These are phyloP conservation scores for Pichia insulana DNA, from an alignment of 805 yeast genomes.

Conservation along the genomic window DNA sequence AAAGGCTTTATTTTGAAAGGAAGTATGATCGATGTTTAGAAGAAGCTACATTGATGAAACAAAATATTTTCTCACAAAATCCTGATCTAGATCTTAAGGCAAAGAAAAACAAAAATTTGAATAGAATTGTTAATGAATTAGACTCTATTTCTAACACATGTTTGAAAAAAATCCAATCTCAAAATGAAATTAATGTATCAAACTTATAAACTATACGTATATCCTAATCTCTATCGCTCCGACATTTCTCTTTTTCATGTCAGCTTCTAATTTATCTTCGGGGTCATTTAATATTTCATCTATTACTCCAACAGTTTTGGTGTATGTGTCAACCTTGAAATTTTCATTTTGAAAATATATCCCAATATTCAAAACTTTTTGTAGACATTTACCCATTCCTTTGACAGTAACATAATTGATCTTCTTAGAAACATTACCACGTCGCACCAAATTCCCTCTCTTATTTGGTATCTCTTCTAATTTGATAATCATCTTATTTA, in stretches of 20 bases:
- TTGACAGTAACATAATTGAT: constrained; percentile 41
- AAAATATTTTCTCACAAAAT: constrained; percentile 20
- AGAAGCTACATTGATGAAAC: constrained; percentile 30
- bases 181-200: constrained; percentile 5
- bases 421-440: constrained; percentile 10
- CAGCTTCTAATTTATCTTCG: constrained; percentile 19
- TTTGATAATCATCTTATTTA: constrained; percentile 38
- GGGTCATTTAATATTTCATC: constrained; percentile 46
- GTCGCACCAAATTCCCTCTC: constrained; percentile 25
- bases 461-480: constrained; percentile 33
- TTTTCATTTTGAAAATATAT: constrained; percentile 46
- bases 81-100: constrained; percentile 20
- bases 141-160: constrained; percentile 36
- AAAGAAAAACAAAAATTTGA: constrained; percentile 34
- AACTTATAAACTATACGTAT: constrained; percentile 13
- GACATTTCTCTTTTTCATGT: constrained; percentile 36
- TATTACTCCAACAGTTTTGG: constrained; percentile 58
- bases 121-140: constrained; percentile 44
- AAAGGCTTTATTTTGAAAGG: constrained; percentile 49
- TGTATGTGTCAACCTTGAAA: constrained; percentile 47
- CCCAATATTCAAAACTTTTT: constrained; percentile 54
- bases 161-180: constrained; percentile 8
- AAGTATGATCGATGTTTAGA: constrained; percentile 45
- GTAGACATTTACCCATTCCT: constrained; percentile 74
- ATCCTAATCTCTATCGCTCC: constrained; percentile 40